Percentiles rank a stretch among this genome's conserved stretches.
These are phyloP conservation scores for Ceratopteris richardii DNA, from an alignment of 75 land plant species.

Conservation along the genomic window DNA sequence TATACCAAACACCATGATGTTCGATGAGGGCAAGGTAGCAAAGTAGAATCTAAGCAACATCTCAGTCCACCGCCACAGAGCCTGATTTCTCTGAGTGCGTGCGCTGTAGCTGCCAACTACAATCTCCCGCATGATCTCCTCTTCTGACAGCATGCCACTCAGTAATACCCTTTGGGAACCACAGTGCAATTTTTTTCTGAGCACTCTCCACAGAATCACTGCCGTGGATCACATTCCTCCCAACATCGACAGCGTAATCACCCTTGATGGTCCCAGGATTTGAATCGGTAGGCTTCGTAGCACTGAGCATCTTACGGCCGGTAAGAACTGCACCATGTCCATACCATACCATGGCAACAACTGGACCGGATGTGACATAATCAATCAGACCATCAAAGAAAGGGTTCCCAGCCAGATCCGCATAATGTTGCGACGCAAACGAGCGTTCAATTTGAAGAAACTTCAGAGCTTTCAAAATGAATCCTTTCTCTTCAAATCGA, in stretches of 20 bases:
- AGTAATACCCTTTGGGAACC: slow-evolving; percentile 75
- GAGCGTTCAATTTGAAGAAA: slow-evolving; percentile 48
- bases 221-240: slow-evolving; percentile 96
- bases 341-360: slow-evolving; percentile 95
- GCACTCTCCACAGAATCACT: slow-evolving; percentile 85
- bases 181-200: slow-evolving; percentile 77
- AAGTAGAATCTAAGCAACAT: too few relatives aligned
- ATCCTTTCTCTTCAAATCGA: slow-evolving; percentile 80
- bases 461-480: slow-evolving; percentile 65
- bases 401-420: slow-evolving; percentile 69
- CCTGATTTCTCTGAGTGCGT: too few relatives aligned
- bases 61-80: too few relatives aligned
- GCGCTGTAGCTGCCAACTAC: too few relatives aligned
- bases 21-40: too few relatives aligned
- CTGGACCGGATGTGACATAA: slow-evolving; percentile 85
- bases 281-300: slow-evolving; percentile 73
- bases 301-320: slow-evolving; percentile 84
- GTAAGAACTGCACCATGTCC: slow-evolving; percentile 78
- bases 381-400: slow-evolving; percentile 74
- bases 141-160: too few relatives aligned
- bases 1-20: too few relatives aligned
- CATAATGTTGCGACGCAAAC: slow-evolving; percentile 96
- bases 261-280: slow-evolving; percentile 95
- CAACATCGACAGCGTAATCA: slow-evolving; percentile 76
- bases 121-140: too few relatives aligned